Evolutionary conservation across 2,329 filamentous ascomycete genomes (phyloP), one percentile per base, ranked within the genome.

Genomic region (Fusarium decemcellulare): DNA sequence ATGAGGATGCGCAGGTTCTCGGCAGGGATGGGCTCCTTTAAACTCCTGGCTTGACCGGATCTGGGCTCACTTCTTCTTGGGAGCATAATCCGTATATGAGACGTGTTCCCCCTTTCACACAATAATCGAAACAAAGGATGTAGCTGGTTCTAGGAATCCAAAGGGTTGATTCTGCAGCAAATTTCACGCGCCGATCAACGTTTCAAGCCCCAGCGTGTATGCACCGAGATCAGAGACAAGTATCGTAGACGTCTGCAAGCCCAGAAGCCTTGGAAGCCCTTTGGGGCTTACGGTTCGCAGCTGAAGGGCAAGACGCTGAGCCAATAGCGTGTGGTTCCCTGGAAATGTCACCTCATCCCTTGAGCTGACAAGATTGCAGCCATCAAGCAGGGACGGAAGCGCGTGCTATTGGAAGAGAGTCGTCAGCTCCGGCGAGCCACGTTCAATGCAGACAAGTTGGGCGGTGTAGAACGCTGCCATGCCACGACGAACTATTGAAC

Each of bases 241-340:
- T 23, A 5, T 23, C 57, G 11, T 34, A 27, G 54, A 40, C 53
- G 58, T 44, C 68, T 68, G 30, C 57, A 53, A 52, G 55, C 55
- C 27, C 40, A 44, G 48, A 53, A 66, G 30, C 60, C 57, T 59
- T 56, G 55, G 48, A 60, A 54, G 46, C 52, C 56, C 54, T 64
- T 44, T 40, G 68, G 50, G 68, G 65, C 62, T 70, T 70, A 55
- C 32, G 18, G 58, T 61, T 61, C 50, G 42, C 55, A 70, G 68
- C 65, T 71, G 65, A 70, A 57, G 59, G 27, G 36, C 37, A 15
- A 43, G 43, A 34, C 46, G 27, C 23, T n/a, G 44, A 52, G 30
- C 65, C 65, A 70, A 70, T 72, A 70, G 62, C 30, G 48, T 57
- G 56, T 18, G 8, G 46, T 47, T 43, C 56, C 46, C 44, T 32